Evolutionary conservation across 2,329 filamentous ascomycete genomes (phyloP).

Genomic region (Canariomyces notabilis): DNA sequence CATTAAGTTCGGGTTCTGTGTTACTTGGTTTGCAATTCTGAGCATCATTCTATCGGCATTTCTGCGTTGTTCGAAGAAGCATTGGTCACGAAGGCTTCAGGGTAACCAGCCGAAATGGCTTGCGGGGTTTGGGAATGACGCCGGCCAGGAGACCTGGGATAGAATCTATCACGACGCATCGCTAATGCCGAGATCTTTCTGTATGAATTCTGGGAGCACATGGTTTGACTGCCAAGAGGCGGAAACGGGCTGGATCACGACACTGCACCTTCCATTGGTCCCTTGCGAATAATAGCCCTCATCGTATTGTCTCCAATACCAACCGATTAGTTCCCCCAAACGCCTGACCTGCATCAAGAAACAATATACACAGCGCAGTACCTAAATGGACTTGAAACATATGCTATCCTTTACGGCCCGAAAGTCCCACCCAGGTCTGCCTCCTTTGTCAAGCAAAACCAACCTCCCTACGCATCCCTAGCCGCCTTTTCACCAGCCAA

Average conservation of each 20-base stretch:
- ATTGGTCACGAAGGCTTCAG: not conserved
- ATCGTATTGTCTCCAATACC: not conserved
- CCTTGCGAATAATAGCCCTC: not conserved
- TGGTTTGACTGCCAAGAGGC: not conserved
- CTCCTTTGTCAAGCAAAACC: not conserved
- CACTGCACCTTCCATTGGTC: not conserved
- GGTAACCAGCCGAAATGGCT: too few relatives aligned
- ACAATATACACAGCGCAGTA: not conserved
- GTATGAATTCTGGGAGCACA: not conserved
- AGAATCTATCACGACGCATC: too few relatives aligned
- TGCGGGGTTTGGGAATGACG: too few relatives aligned
- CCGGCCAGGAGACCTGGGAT: too few relatives aligned
- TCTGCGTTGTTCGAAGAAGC: not conserved
- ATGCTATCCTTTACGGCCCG: not conserved
- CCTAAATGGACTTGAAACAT: too few relatives aligned
- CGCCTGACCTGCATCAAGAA: not conserved
- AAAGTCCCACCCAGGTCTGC: not conserved
- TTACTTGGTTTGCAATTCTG: not conserved
- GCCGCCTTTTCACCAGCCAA: conserved; percentile 36
- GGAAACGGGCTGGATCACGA: not conserved
- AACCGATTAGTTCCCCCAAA: not conserved
- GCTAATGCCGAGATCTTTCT: too few relatives aligned
- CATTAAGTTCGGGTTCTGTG: not conserved
- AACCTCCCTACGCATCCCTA: conserved; percentile 8
- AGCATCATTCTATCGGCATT: conserved; percentile 9